A percentile compares a stretch with the other conserved stretches of the same genome.
These are phyloP conservation scores for Zymoseptoria pseudotritici DNA, from an alignment of 2,329 filamentous ascomycete species.

Conservation along the genomic window DNA sequence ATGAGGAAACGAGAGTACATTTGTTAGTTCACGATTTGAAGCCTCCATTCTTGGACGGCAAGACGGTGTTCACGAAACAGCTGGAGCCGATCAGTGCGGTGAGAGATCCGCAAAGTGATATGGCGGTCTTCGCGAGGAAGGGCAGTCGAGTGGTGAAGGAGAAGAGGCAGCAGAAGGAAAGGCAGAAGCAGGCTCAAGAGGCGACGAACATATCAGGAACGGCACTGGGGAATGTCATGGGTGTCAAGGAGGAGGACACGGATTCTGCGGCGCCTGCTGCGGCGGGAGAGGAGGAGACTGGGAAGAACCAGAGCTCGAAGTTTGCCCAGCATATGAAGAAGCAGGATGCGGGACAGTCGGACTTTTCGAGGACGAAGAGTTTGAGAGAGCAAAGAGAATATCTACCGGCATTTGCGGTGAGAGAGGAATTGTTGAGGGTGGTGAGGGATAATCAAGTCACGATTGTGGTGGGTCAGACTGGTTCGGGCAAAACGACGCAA, in stretches of 20 bases:
- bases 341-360: slow-evolving; percentile 70
- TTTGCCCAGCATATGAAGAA: slow-evolving; percentile 89
- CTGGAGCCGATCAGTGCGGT: slow-evolving; percentile 90
- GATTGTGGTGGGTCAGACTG: slow-evolving; percentile 94
- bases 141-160: slow-evolving; percentile 91
- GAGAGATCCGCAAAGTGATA: slow-evolving; percentile 88
- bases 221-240: slow-evolving; percentile 88
- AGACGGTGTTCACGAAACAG: slow-evolving; percentile 95
- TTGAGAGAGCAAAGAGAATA: slow-evolving; percentile 87
- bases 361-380: slow-evolving; percentile 88
- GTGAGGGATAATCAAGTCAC: slow-evolving; percentile 96
- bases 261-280: slow-evolving; percentile 75
- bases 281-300: slow-evolving; percentile 54
- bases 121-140: slow-evolving; percentile 96
- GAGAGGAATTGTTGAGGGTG: slow-evolving; percentile 83
- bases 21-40: slow-evolving; percentile 87
- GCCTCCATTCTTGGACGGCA: slow-evolving; percentile 89
- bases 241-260: slow-evolving; percentile 80
- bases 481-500: slow-evolving; percentile 96
- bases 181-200: slow-evolving; percentile 88
- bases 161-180: slow-evolving; percentile 81
- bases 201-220: slow-evolving; percentile 91
- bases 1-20: slow-evolving; percentile 83
- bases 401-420: slow-evolving; percentile 88
- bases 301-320: slow-evolving; percentile 58